These are phyloP conservation scores for Blastobotrys aristatus DNA, from an alignment of 1,139 yeast species.

Conservation along the genomic window DNA sequence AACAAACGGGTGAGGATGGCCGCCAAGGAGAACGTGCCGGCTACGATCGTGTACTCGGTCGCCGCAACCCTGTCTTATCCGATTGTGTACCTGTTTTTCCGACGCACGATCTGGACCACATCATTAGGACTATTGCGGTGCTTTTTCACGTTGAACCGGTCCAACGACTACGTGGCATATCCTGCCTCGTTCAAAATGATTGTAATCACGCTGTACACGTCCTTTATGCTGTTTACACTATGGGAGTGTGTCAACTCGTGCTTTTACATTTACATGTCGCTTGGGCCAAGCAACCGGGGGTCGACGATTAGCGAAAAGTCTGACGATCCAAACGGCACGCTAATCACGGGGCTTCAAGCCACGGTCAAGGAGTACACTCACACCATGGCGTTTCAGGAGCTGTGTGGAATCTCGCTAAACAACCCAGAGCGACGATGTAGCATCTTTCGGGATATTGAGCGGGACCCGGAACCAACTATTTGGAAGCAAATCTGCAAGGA, in stretches of 20 bases:
- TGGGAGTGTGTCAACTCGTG: constrained; percentile 65
- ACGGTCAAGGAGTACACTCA: constrained; percentile 48
- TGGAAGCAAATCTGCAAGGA: constrained; percentile 26
- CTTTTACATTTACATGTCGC: constrained; percentile 67
- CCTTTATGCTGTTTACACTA: constrained; percentile 40
- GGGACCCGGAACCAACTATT: constrained; percentile 23
- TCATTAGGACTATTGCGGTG: constrained; percentile 29
- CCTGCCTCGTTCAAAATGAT: constrained; percentile 40
- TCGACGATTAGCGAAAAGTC: constrained; percentile 64
- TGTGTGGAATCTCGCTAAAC: constrained; percentile 31
- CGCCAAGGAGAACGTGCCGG: constrained; percentile 37
- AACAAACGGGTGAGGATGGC: constrained; percentile 27
- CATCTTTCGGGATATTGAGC: constrained; percentile 35
- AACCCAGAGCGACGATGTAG: constrained; percentile 31
- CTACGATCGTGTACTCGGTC: constrained; percentile 38
- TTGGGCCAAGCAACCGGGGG: constrained; percentile 77
- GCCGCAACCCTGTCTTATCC: constrained; percentile 40
- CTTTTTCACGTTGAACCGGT: constrained; percentile 35
- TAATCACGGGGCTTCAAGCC: constrained; percentile 64
- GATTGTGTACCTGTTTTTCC: constrained; percentile 36
- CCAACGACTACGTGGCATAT: constrained; percentile 31
- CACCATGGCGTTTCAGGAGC: constrained; percentile 38
- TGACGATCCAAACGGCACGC: constrained; percentile 56
- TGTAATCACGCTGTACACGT: constrained; percentile 37
- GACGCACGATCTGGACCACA: constrained; percentile 45